Conservation (phyloP, 129 eudicot genomes). For the Mikania micrantha region DNA sequence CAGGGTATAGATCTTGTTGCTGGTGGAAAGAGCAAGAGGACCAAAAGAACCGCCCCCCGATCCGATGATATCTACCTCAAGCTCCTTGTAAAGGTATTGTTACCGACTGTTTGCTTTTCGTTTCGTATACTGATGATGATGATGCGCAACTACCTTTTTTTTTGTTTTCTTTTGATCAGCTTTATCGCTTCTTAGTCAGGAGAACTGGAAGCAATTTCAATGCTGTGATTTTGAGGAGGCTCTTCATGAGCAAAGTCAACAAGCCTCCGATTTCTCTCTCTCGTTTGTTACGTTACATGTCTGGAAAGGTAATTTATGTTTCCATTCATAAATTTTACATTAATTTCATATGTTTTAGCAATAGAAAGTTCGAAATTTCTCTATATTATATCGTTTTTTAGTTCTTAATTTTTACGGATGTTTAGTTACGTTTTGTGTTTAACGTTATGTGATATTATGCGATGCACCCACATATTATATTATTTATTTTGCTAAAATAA, state of each 20-base stretch:
- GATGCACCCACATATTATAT: no score
- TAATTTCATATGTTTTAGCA: neutral
- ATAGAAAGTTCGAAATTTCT: neutral
- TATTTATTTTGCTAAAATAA: no score
- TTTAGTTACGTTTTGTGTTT: no score
- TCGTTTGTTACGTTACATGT: conserved; percentile 54
- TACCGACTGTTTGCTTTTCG: neutral
- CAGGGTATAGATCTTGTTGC: conserved; percentile 80
- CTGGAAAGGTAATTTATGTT: conserved; percentile 48
- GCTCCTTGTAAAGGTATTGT: conserved; percentile 59
- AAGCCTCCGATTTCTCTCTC: conserved; percentile 74
- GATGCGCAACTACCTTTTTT: no score
- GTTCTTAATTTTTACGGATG: no score
- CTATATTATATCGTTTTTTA: neutral
- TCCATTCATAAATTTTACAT: neutral
- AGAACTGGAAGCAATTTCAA: conserved; percentile 74
- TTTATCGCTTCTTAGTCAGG: conserved; percentile 74
- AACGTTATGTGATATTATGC: no score
- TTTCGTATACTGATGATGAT: neutral
- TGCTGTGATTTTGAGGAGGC: conserved; percentile 77
- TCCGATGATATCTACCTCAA: conserved; percentile 78
- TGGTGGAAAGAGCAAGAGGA: conserved; percentile 82
- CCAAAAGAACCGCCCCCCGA: conserved; percentile 68
- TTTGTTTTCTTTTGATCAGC: conserved; percentile 27
- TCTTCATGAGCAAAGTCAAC: conserved; percentile 81